Conservation (phyloP, 257 asterid genomes). For the Linderniella brevidens region DNA sequence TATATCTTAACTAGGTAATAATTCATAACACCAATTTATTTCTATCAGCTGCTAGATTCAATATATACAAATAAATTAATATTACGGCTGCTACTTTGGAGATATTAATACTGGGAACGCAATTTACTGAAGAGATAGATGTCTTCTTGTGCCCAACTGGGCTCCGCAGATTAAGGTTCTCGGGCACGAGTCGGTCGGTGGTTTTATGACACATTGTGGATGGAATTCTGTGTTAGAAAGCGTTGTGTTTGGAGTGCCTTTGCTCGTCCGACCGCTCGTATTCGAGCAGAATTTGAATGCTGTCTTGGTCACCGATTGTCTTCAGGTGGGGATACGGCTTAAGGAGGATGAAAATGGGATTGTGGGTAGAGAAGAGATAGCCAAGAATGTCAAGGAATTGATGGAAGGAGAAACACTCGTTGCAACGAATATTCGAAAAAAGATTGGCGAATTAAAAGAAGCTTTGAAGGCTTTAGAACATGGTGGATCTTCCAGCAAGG, state of each 20-base stretch:
- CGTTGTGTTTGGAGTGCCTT: constrained; percentile 10
- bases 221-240: constrained; percentile 13
- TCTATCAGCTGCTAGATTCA: too few relatives aligned
- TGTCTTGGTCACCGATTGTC: constrained; percentile 6
- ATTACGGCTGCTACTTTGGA: too few relatives aligned
- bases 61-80: too few relatives aligned
- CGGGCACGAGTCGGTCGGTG: constrained; percentile 11
- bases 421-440: neutral
- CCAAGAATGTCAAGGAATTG: constrained; percentile 3
- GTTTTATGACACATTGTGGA: constrained; percentile 11
- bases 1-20: too few relatives aligned
- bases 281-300: constrained; percentile 15
- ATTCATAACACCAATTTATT: too few relatives aligned
- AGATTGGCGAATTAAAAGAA: constrained; percentile 2
- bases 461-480: constrained; percentile 4
- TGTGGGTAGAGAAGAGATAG: constrained; percentile 11
- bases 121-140: too few relatives aligned
- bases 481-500: constrained; percentile 6
- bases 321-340: constrained; percentile 10
- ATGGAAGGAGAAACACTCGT: constrained; percentile 10
- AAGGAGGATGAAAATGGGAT: constrained; percentile 11
- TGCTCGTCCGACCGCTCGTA: constrained; percentile 15
- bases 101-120: too few relatives aligned
- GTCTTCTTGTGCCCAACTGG: constrained; percentile 7
- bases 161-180: constrained; percentile 14